These are phyloP conservation scores for Volvox reticuliferus DNA, from an alignment of 139 green algal species.

Conservation along the genomic window DNA sequence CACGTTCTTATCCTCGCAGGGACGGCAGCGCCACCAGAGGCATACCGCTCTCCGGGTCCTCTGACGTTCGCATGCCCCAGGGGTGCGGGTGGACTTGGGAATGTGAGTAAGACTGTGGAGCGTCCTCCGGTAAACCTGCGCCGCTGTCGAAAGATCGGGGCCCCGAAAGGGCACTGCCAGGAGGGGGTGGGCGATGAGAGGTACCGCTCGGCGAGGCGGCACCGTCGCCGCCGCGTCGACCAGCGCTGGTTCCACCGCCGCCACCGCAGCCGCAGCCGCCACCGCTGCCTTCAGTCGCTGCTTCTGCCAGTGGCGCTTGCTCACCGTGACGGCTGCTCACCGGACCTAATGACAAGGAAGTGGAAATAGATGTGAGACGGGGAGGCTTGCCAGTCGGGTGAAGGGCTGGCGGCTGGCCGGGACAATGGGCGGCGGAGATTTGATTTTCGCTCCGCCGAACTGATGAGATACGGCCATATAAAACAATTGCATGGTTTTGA, in stretches of 20 bases:
- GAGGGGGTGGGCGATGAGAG: too few relatives aligned
- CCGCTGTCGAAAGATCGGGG: too few relatives aligned
- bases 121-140: background rate
- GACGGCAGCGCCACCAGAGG: conserved; percentile 9
- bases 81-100: background rate
- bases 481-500: too few relatives aligned
- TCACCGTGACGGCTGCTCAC: background rate
- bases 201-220: background rate
- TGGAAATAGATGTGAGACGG: background rate
- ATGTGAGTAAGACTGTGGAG: background rate
- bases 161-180: too few relatives aligned
- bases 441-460: too few relatives aligned
- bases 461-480: too few relatives aligned
- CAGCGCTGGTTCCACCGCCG: background rate
- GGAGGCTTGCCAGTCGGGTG: too few relatives aligned
- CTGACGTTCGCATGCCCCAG: background rate
- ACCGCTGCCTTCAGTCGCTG: background rate
- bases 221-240: background rate
- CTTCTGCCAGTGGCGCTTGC: background rate
- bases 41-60: conserved; percentile 14
- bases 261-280: background rate
- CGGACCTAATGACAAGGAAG: background rate
- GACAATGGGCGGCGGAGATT: too few relatives aligned
- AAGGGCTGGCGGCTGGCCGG: too few relatives aligned
- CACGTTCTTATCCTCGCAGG: background rate